These are phyloP conservation scores for Jackrogersella multiformis DNA, from an alignment of 495 filamentous ascomycete species.

Conservation along the genomic window DNA sequence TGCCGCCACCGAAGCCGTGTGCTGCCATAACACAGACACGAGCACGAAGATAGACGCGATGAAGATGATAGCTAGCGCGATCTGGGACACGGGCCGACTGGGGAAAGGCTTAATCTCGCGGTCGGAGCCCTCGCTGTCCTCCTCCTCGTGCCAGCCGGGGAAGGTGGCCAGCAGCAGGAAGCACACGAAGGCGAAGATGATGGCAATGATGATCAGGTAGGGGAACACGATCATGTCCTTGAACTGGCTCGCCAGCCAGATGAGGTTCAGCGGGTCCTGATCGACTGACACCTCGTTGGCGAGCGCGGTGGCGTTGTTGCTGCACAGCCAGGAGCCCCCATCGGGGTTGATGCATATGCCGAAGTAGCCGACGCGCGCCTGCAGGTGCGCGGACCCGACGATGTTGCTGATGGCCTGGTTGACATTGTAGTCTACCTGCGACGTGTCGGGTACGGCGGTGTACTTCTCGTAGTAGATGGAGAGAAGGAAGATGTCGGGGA, in stretches of 20 bases:
- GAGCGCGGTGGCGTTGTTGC: conserved; percentile 78
- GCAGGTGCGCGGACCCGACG: conserved; percentile 70
- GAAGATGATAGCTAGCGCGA: conserved; percentile 81
- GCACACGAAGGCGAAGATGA: conserved; percentile 80
- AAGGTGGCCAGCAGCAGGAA: conserved; percentile 81
- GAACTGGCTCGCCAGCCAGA: conserved; percentile 82
- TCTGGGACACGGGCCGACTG: conserved; percentile 74
- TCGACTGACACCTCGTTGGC: conserved; percentile 73
- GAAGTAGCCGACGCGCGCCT: conserved; percentile 68
- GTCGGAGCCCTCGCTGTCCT: conserved; percentile 69
- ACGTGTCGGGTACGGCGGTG: conserved; percentile 69
- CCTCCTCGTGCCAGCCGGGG: conserved; percentile 82
- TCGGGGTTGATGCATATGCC: conserved; percentile 81
- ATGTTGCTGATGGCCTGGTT: conserved; percentile 78
- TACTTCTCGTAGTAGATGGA: conserved; percentile 77
- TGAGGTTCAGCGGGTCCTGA: conserved; percentile 81
- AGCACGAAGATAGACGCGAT: conserved; percentile 81
- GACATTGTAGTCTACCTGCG: conserved; percentile 87
- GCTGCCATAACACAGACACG: conserved; percentile 79
- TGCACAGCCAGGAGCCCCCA: conserved; percentile 76
- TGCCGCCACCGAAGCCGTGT: conserved; percentile 93
- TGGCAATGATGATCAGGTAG: conserved; percentile 82
- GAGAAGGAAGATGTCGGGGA: conserved; percentile 82
- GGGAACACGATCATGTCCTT: conserved; percentile 85
- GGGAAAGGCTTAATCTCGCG: conserved; percentile 83